Base-by-base conservation (phyloP, 768 basidiomycete genomes). In the Leccinellum luteum region DNA sequence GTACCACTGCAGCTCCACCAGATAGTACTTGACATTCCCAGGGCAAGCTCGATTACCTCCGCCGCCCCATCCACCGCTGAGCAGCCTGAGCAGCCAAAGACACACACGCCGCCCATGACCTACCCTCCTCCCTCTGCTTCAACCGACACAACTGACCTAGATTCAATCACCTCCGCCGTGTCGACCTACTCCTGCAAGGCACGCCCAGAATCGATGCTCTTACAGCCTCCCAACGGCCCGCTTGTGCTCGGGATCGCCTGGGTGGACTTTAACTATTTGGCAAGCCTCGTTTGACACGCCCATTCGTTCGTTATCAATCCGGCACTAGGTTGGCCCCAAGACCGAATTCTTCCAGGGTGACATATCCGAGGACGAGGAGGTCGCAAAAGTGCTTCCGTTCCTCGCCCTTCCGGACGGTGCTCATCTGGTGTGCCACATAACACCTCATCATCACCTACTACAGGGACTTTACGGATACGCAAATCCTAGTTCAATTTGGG, bases 381-480 rank as follows among this genome's bases (percentile, higher is more conserved):
- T 98, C 28, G 77, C 79, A 32, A 90, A 87, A 70, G 85, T 93
- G 32, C 78, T 99, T 30, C 97, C 97, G 0, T 98, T 99, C 75
- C 81, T 99, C 13, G 97, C 97, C 1, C 80, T 99, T 25, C 97
- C 97, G 2, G 97, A 99, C 66, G 97, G 97, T 17, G 97, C 97
- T 10, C 97, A 99, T 75, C 71, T 97, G 63, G 93, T 95, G 64
- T 61, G 45, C 30, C 53, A 17, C 6, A 8, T 28, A 27, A 21
- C 51, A 31, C n/a, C 28, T 52, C 9, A 47, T 28, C 15, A 30
- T 2, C 23, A 28, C 51, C n/a, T n/a, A n/a, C 25, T 57, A 4
- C 65, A 89, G 90, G 62, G 92, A 99, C 74, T 98, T 99, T 69
- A 81, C 83, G 6, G 89, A 95, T 66, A 88, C 86, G 27, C 81